These are phyloP conservation scores for Hypoxylon rickii DNA, from an alignment of 495 filamentous ascomycete genomes.

Conservation along the genomic window DNA sequence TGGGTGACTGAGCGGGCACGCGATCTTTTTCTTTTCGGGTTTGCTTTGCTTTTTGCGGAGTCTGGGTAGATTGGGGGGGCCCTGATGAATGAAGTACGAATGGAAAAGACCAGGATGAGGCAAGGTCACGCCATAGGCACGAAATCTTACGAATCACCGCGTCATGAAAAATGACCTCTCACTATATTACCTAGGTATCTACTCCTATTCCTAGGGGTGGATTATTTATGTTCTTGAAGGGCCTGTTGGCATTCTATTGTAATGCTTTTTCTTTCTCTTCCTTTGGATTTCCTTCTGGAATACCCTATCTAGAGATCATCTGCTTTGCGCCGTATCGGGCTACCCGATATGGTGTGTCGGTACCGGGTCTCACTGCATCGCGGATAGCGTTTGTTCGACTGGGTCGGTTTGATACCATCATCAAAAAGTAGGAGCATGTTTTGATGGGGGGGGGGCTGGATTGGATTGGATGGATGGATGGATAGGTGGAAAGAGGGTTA, in stretches of 20 bases:
- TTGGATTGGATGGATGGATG: constrained; percentile 24
- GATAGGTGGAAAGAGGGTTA: no score
- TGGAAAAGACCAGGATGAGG: constrained; percentile 33
- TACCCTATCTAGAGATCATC: constrained; percentile 40
- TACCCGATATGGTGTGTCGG: constrained; percentile 2
- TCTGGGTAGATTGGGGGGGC: constrained; percentile 24
- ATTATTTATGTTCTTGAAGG: background rate
- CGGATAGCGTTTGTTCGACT: constrained; percentile 23
- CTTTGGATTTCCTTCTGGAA: constrained; percentile 23
- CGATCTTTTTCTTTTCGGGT: constrained; percentile 3
- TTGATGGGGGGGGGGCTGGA: constrained; percentile 4
- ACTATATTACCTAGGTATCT: constrained; percentile 8
- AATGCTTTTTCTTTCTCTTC: background rate
- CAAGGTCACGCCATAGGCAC: constrained; percentile 42
- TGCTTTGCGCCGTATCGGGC: constrained; percentile 6
- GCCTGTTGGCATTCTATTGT: constrained; percentile 13
- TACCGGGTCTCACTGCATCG: constrained; percentile 15
- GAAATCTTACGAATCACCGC: constrained; percentile 37
- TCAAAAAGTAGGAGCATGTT: constrained; percentile 12
- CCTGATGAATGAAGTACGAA: constrained; percentile 28
- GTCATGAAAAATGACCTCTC: constrained; percentile 14
- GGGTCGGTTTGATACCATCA: constrained; percentile 12
- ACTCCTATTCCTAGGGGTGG: background rate
- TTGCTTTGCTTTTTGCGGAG: constrained; percentile 9
- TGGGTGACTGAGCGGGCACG: constrained; percentile 30